Evolutionary conservation across 1,284 basidiomycete species (phyloP), one percentile per base, ranked within the genome.

Genomic region (Trichosporon sp.): DNA sequence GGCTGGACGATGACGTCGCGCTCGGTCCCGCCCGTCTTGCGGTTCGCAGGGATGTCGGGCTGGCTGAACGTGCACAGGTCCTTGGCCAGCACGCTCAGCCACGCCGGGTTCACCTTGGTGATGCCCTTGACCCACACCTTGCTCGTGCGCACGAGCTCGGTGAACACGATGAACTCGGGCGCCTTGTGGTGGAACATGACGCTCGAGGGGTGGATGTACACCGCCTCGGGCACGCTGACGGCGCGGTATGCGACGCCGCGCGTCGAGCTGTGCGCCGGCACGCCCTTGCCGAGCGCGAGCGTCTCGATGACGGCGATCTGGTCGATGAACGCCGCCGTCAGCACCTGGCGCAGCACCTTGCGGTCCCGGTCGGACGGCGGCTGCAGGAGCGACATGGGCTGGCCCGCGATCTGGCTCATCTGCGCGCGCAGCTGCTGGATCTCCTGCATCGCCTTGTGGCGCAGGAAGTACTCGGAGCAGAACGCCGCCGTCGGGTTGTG

Each of bases 361-460:
- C 97, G 86, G 90, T 98, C 79, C 86, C 89, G 86, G 7, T 86
- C 81, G 5, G 86, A 87, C 0, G 72, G 72, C 4, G 72, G 72
- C 21, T 64, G 62, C 38, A 72, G 65, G 11, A 47, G 89, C 86
- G 75, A 92, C 92, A 76, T 90, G 89, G 27, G 86, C 83, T 72
- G 63, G 67, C 87, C 86, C 1, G 95, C 91, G 65, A 97, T 95
- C 74, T 86, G 89, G 75, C 88, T 92, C 69, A 98, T 91, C 78
- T 98, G 97, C 0, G 89, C 87, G 47, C 95, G 89, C n/a, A 99
- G 86, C 81, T 99, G 98, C 82, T 96, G 95, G 53, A 98, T 97
- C 84, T 99, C 97, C 83, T 98, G 92, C 95, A 99, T 99, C 0
- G 95, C 93, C 87, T 98, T 98, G 1, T 87, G 87, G 68, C 95